phyloP scores from a whole-genome alignment of 495 filamentous ascomycete genomes.

The Filosporella fistucella region DNA sequence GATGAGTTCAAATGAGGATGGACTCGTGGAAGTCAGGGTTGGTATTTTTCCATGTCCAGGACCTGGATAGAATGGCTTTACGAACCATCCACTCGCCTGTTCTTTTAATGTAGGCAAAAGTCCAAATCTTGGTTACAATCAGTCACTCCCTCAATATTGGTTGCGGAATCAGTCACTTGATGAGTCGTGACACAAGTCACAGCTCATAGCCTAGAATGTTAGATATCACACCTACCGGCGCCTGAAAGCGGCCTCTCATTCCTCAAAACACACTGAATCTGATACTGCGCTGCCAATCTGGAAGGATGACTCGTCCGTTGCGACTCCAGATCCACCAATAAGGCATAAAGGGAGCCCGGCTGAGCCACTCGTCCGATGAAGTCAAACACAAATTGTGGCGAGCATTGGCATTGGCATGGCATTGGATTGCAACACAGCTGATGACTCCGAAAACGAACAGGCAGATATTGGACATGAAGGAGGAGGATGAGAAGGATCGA shows the following conservation, averaged over 20 bases:
- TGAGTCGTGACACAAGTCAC: not conserved
- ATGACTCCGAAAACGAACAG: not conserved
- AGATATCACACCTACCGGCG: conserved; percentile 3
- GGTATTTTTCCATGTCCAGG: not conserved
- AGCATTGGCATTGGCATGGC: not conserved
- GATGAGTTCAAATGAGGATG: not conserved
- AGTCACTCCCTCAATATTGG: not conserved
- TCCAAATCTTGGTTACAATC: not conserved
- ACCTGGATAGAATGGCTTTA: not conserved
- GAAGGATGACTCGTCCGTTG: conserved; percentile 18
- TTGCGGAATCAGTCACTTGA: conserved; percentile 4
- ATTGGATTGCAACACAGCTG: too few relatives aligned
- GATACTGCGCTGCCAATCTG: conserved; percentile 1
- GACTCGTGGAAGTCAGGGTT: not conserved
- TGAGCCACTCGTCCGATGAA: conserved; percentile 15
- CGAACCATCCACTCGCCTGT: not conserved
- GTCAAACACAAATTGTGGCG: not conserved
- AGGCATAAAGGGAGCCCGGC: not conserved
- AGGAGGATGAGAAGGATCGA: too few relatives aligned
- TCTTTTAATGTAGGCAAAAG: too few relatives aligned
- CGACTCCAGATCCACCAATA: conserved; percentile 8
- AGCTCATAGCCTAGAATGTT: not conserved
- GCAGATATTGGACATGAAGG: too few relatives aligned
- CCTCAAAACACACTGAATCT: conserved; percentile 12
- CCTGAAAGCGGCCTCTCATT: conserved; percentile 21